Conservation (phyloP, 2,329 filamentous ascomycete genomes). For the Botrytis deweyae region DNA sequence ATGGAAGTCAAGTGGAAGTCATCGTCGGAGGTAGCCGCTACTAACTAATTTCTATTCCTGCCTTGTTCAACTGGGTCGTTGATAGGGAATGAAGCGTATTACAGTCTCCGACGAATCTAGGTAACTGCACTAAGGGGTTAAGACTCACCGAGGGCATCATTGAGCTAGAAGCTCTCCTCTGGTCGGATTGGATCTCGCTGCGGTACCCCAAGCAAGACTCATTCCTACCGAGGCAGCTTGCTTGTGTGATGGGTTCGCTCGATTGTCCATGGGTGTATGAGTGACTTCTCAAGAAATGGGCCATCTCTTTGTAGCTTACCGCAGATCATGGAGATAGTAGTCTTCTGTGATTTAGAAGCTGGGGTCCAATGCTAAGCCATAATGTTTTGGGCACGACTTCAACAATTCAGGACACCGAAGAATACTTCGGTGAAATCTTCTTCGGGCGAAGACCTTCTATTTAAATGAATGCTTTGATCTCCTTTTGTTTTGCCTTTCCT, state of each 20-base stretch:
- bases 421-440: not conserved
- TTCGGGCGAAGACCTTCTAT: not conserved
- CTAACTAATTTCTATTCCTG: not conserved
- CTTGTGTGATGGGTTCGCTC: not conserved
- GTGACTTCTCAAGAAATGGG: not conserved
- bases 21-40: not conserved
- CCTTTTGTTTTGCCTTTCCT: not conserved
- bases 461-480: not conserved
- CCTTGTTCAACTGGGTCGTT: not conserved
- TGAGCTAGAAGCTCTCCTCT: not conserved
- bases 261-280: not conserved
- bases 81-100: not conserved
- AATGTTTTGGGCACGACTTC: not conserved
- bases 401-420: not conserved
- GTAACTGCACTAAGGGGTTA: not conserved
- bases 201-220: not conserved
- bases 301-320: not conserved
- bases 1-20: not conserved
- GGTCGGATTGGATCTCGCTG: not conserved
- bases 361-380: conserved; percentile 7
- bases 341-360: not conserved
- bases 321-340: not conserved
- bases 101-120: not conserved
- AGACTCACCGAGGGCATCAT: not conserved
- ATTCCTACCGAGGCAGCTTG: not conserved